Base-by-base conservation (phyloP, 768 basidiomycete genomes). In the Leucocoprinus sp. region DNA sequence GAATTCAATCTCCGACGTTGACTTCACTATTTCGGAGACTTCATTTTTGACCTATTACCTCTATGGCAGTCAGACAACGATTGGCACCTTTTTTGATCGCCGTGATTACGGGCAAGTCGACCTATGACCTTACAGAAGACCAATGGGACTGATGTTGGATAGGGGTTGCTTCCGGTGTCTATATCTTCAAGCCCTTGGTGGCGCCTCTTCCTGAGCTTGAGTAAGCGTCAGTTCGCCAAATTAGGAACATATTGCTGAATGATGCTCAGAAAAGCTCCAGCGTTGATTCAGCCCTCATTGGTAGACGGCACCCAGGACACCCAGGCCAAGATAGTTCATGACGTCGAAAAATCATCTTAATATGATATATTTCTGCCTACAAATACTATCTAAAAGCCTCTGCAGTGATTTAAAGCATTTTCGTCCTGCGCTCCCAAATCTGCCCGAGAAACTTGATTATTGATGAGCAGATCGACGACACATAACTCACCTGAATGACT, bases 401-500 rank as follows among this genome's bases (percentile, higher is more conserved):
- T 49, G 11, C 26, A 11, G 5, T 27, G 11, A 5, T 27, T 5
- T 27, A 27, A 27, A 5, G 26, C 5, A 27, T 11, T 27, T 27
- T 27, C 11, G 11, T 28, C 27, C 27, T 28, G 52, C 74, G 69
- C 62, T 82, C 79, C 80, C 80, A 82, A 55, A 82, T 78, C 80
- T 82, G 55, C 40, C 31, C 22, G 42, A 27, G 31, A 42, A 29
- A 34, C 43, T 23, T 56, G 41, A 58, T 50, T 11, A 23, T 35
- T 19, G 44, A 23, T 50, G 9, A 4, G 31, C 9, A 42, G 37
- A 35, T 46, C 18, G 34, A 49, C 17, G 23, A 18, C 28, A 17
- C 43, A 45, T 28, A 22, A 47, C 57, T 49, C 50, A 93, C 93
- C 76, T 99, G 96, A 41, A 99, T 68, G 24, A 95, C 84, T n/a